A percentile compares a stretch with the other conserved stretches of the same genome.
Evolutionary conservation across 768 basidiomycete genomes (phyloP).

Genomic region (Russula sp.): DNA sequence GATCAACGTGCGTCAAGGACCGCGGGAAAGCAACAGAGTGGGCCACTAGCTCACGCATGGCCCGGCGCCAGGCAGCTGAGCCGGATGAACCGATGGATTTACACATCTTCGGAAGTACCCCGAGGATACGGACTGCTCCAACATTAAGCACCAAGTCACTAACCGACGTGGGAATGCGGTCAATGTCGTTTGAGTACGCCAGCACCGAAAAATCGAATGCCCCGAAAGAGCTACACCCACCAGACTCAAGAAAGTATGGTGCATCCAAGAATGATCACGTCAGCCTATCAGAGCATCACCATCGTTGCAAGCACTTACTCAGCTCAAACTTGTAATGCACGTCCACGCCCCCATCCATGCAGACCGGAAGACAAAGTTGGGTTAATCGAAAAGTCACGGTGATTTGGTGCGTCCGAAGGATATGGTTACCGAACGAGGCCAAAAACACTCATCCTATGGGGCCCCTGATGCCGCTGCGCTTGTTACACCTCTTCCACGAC

Average conservation of each 20-base stretch:
- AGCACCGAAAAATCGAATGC: not conserved
- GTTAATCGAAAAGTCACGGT: constrained; percentile 4
- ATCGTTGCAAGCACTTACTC: not conserved
- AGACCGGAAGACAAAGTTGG: not conserved
- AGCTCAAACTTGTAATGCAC: not conserved
- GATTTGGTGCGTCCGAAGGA: not conserved
- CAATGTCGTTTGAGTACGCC: not conserved
- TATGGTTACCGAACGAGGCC: not conserved
- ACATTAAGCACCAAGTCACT: not conserved
- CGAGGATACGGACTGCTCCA: not conserved
- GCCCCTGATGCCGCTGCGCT: not conserved
- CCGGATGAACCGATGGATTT: not conserved
- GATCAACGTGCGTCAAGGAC: not conserved
- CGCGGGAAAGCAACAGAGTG: not conserved
- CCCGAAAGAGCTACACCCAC: not conserved
- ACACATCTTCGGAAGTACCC: not conserved
- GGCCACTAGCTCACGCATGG: constrained; percentile 1
- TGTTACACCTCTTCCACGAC: not conserved
- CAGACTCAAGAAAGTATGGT: not conserved
- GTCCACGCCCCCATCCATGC: not conserved
- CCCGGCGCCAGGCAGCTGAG: not conserved
- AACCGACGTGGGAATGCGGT: not conserved
- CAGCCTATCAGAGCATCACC: not conserved
- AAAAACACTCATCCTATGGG: not conserved
- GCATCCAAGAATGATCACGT: not conserved